Evolutionary conservation across 257 asterid genomes (phyloP).

Genomic region (Solanum bulbocastanum): DNA sequence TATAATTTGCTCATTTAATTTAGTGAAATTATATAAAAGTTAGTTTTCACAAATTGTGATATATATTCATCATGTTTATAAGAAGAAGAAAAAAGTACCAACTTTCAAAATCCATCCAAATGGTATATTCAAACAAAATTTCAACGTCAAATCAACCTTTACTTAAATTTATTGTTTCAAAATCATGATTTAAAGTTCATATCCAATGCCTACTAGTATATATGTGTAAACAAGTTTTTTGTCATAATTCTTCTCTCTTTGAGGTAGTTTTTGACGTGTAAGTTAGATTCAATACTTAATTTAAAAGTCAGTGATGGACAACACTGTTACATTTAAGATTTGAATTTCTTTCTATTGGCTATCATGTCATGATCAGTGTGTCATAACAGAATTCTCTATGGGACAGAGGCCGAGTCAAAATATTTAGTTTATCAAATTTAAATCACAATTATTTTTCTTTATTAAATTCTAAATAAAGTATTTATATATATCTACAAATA

Average conservation of each 20-base stretch:
- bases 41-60: not conserved
- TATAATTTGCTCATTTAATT: not conserved
- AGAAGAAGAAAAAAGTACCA: not conserved
- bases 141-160: not conserved
- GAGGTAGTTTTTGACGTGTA: not conserved
- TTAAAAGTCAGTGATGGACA: not conserved
- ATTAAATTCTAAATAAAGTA: not conserved
- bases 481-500: not conserved
- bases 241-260: not conserved
- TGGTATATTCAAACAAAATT: not conserved
- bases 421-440: not conserved
- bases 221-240: not conserved
- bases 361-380: not conserved
- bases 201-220: not conserved
- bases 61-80: not conserved
- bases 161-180: not conserved
- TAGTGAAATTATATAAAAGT: not conserved
- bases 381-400: no score
- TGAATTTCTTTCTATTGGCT: not conserved
- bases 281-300: not conserved
- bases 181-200: not conserved
- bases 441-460: not conserved
- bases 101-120: not conserved
- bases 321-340: not conserved
- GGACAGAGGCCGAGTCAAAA: not conserved